These are phyloP conservation scores for Cyberlindnera mississippiensis DNA, from an alignment of 805 yeast genomes.

Conservation along the genomic window DNA sequence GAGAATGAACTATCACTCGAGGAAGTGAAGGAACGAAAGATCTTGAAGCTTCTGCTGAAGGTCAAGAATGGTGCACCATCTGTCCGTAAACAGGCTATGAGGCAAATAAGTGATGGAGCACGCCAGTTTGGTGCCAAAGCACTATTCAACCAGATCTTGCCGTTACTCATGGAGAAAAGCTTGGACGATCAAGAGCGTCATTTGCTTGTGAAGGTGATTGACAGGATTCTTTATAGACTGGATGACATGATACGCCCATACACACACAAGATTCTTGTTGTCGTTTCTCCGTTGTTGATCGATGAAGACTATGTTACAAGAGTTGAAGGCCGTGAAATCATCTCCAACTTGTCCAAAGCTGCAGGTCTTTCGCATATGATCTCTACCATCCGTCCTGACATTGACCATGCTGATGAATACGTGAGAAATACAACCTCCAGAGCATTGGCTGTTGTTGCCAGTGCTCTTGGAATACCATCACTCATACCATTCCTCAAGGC, in stretches of 20 bases:
- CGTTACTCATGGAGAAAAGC: slow-evolving; percentile 65
- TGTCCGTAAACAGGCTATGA: slow-evolving; percentile 63
- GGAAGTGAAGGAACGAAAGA: slow-evolving; percentile 55
- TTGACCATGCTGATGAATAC: slow-evolving; percentile 79
- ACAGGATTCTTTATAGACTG: slow-evolving; percentile 61
- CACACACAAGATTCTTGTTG: slow-evolving; percentile 66
- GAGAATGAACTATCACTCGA: slow-evolving; percentile 39
- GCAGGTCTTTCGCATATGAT: slow-evolving; percentile 82
- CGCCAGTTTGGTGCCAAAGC: slow-evolving; percentile 62
- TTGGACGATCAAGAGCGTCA: slow-evolving; percentile 83
- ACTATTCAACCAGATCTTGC: slow-evolving; percentile 68
- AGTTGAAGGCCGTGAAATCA: slow-evolving; percentile 73
- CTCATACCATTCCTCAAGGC: slow-evolving; percentile 80
- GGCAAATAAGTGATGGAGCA: slow-evolving; percentile 63
- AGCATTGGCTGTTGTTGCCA: slow-evolving; percentile 79
- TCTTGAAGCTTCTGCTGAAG: slow-evolving; percentile 59
- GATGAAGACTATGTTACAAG: slow-evolving; percentile 78
- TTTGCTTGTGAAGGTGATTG: slow-evolving; percentile 70
- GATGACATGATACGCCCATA: slow-evolving; percentile 67
- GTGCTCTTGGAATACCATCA: slow-evolving; percentile 67
- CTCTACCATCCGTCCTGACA: slow-evolving; percentile 73
- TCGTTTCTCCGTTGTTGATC: slow-evolving; percentile 71
- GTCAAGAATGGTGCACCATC: slow-evolving; percentile 76
- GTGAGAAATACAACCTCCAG: slow-evolving; percentile 73
- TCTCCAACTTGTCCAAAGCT: slow-evolving; percentile 69